phyloP scores from a whole-genome alignment of 306 rosid genomes.

The Vicia faba region DNA sequence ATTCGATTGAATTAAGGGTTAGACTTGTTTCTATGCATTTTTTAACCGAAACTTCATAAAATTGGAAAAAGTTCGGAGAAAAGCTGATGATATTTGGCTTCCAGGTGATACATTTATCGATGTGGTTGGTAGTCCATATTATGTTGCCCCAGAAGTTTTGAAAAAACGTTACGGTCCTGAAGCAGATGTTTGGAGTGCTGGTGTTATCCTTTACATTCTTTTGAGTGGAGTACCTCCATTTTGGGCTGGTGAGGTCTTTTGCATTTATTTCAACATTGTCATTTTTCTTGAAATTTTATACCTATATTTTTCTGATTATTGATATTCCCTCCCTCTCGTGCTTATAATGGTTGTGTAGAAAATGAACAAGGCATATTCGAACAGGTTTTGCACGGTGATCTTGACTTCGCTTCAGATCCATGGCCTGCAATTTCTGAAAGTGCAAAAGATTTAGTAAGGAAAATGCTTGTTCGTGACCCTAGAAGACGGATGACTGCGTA shows the following conservation, averaged over 20 bases:
- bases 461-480: constrained; percentile 95
- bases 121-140: constrained; percentile 98
- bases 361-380: constrained; percentile 88
- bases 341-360: constrained; percentile 50
- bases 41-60: constrained; percentile 34
- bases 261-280: constrained; percentile 18
- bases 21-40: neutral
- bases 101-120: constrained; percentile 82
- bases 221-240: constrained; percentile 99
- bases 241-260: constrained; percentile 86
- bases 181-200: constrained; percentile 99
- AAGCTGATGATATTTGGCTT: constrained; percentile 37
- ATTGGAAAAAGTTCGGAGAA: constrained; percentile 18
- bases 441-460: constrained; percentile 93
- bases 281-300: constrained; percentile 3
- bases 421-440: constrained; percentile 96
- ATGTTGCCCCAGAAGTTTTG: constrained; percentile 97
- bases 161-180: constrained; percentile 90
- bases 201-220: constrained; percentile 90
- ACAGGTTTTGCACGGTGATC: constrained; percentile 88
- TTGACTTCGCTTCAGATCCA: constrained; percentile 87
- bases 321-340: constrained; percentile 11
- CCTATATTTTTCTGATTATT: constrained; percentile 17
- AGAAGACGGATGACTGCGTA: constrained; percentile 73
- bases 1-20: neutral